Evolutionary conservation across 2,329 filamentous ascomycete species (phyloP).

Genomic region (Pestalotiopsis sp.): DNA sequence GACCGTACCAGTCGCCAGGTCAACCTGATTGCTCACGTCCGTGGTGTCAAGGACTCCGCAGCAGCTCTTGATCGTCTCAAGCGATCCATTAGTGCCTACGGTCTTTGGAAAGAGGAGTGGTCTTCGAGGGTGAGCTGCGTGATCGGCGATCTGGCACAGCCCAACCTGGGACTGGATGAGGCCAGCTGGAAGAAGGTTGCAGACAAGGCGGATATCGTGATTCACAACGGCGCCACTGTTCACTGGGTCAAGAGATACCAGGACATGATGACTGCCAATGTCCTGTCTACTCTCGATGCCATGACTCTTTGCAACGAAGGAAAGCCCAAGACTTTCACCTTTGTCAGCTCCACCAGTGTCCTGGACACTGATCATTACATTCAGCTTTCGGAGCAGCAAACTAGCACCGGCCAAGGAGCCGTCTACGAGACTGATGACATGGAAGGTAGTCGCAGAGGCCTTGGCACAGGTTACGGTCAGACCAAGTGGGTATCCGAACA

Average conservation of each 20-base stretch:
- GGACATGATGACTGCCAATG: constrained; percentile 71
- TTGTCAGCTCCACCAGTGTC: constrained; percentile 79
- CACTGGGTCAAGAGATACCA: constrained; percentile 84
- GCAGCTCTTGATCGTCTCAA: constrained; percentile 65
- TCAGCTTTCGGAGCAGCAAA: constrained; percentile 64
- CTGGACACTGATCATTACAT: constrained; percentile 84
- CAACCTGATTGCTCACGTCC: constrained; percentile 74
- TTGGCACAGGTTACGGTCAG: constrained; percentile 88
- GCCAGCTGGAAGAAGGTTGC: constrained; percentile 65
- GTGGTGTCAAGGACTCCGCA: constrained; percentile 59
- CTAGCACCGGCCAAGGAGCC: constrained; percentile 60
- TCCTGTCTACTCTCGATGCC: constrained; percentile 75
- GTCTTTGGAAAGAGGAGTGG: constrained; percentile 76
- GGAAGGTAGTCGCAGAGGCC: constrained; percentile 70
- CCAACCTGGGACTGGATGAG: constrained; percentile 70
- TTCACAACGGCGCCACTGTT: constrained; percentile 80
- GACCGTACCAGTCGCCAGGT: constrained; percentile 53
- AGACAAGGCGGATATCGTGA: constrained; percentile 67
- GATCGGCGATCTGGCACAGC: constrained; percentile 71
- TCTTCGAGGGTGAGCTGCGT: constrained; percentile 63
- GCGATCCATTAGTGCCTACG: constrained; percentile 72
- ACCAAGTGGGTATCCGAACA: constrained; percentile 75
- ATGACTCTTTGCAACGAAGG: constrained; percentile 75
- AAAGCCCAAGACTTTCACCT: constrained; percentile 77
- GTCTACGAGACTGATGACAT: constrained; percentile 79